Conservation (phyloP, 371 early-diverging fungal genomes). For the Smittium culicis region DNA sequence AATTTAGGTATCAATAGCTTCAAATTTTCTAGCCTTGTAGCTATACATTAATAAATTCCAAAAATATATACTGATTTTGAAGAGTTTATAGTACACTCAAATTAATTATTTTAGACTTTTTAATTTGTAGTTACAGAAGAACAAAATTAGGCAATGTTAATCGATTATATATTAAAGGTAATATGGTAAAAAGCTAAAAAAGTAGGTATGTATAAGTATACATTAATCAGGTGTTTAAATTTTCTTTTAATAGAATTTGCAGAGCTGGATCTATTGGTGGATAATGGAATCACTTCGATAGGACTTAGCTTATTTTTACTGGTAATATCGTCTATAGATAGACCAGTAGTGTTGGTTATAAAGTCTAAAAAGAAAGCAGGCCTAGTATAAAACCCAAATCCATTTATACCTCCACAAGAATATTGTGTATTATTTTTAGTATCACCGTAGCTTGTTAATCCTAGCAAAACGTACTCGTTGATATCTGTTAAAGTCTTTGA, state of each 20-base stretch:
- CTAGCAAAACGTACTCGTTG: slow-evolving; percentile 10
- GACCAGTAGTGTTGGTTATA: slow-evolving; percentile 14
- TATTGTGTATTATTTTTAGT: slow-evolving; percentile 11
- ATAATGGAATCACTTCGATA: background rate
- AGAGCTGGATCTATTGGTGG: background rate
- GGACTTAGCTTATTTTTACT: background rate
- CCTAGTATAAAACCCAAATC: slow-evolving; percentile 25
- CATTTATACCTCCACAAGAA: slow-evolving; percentile 18
- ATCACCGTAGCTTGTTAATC: slow-evolving; percentile 27
- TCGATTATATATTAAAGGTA: too few species aligned
- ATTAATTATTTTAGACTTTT: too few species aligned
- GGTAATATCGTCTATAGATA: slow-evolving; percentile 11
- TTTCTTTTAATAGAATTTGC: background rate
- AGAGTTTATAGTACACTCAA: too few species aligned
- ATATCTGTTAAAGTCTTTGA: background rate
- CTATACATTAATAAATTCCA: too few species aligned
- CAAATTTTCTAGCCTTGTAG: too few species aligned
- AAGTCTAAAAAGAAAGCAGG: slow-evolving; percentile 20
- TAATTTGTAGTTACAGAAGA: too few species aligned
- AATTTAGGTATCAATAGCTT: too few species aligned
- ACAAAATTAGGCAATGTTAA: too few species aligned
- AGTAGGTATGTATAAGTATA: too few species aligned
- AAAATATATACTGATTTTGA: too few species aligned
- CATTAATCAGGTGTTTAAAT: too few species aligned
- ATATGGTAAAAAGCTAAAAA: too few species aligned